phyloP scores from a whole-genome alignment of 148 eudicot genomes.

The Rhododendron molle region DNA sequence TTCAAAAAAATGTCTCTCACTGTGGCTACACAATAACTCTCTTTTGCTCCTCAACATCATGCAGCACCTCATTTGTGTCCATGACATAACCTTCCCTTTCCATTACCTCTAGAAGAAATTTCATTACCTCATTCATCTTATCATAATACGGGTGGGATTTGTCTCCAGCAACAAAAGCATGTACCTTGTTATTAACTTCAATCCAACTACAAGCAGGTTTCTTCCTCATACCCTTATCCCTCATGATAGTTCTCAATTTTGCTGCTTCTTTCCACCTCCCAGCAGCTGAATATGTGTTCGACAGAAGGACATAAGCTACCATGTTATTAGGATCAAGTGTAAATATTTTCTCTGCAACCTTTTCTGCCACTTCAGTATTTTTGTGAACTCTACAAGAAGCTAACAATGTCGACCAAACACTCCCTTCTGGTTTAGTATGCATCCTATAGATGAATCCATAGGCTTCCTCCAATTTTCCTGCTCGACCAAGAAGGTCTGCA shows the following conservation, averaged over 20 bases:
- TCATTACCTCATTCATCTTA: slow-evolving; percentile 36
- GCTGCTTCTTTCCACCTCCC: slow-evolving; percentile 72
- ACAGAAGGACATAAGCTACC: slow-evolving; percentile 53
- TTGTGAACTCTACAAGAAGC: slow-evolving; percentile 69
- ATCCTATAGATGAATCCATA: slow-evolving; percentile 44
- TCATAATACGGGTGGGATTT: slow-evolving; percentile 54
- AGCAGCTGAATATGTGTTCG: slow-evolving; percentile 55
- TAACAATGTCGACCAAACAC: slow-evolving; percentile 59
- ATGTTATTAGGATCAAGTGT: slow-evolving; percentile 40
- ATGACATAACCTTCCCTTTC: slow-evolving; percentile 64
- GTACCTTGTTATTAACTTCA: slow-evolving; percentile 55
- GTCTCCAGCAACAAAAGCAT: slow-evolving; percentile 75
- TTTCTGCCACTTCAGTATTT: slow-evolving; percentile 72
- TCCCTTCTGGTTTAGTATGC: slow-evolving; percentile 28
- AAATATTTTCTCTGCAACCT: slow-evolving; percentile 44
- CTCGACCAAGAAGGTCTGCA: slow-evolving; percentile 75
- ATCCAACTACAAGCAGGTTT: slow-evolving; percentile 79
- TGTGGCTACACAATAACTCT: slow-evolving; percentile 38
- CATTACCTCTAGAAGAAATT: slow-evolving; percentile 42
- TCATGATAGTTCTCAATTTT: slow-evolving; percentile 39
- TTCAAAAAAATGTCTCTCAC: slow-evolving; percentile 34
- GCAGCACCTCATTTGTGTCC: slow-evolving; percentile 53
- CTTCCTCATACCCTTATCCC: slow-evolving; percentile 47
- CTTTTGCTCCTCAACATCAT: slow-evolving; percentile 58
- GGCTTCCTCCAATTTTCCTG: slow-evolving; percentile 75